A percentile compares a stretch with the other conserved stretches of the same genome.
Evolutionary conservation across 768 basidiomycete species (phyloP).

Genomic region (Pulveroboletus sp.): DNA sequence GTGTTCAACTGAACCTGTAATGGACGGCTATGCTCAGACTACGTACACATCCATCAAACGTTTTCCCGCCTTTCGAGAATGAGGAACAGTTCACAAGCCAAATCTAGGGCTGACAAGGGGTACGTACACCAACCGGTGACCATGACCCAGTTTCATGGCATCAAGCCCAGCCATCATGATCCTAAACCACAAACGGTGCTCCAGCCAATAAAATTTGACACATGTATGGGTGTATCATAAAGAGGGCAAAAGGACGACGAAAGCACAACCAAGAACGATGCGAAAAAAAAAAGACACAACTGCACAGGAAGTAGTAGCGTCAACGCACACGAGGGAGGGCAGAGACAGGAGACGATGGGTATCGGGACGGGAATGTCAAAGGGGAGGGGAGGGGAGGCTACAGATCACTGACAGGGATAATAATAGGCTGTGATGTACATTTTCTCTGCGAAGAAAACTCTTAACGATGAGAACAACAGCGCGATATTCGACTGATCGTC

Average conservation of each 20-base stretch:
- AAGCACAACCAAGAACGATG: conserved; percentile 25
- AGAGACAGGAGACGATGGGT: conserved; percentile 11
- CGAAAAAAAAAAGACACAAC: conserved; percentile 14
- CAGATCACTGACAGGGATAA: conserved; percentile 30
- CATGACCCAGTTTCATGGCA: conserved; percentile 1
- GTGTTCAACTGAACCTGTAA: too few relatives aligned
- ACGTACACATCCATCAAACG: not conserved
- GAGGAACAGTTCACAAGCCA: not conserved
- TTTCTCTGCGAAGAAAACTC: conserved; percentile 24
- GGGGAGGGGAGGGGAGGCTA: conserved; percentile 15
- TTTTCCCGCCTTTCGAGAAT: too few relatives aligned
- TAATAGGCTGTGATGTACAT: conserved; percentile 32
- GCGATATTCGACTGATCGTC: conserved; percentile 11
- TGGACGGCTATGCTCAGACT: too few relatives aligned
- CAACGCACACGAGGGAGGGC: conserved; percentile 4
- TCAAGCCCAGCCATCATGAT: not conserved
- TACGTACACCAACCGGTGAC: conserved; percentile 8
- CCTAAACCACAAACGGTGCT: conserved; percentile 8
- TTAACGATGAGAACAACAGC: conserved; percentile 12
- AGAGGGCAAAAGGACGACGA: conserved; percentile 6
- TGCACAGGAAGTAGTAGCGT: conserved; percentile 18
- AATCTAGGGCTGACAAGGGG: conserved; percentile 18
- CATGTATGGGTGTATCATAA: conserved; percentile 12
- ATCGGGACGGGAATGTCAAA: conserved; percentile 7
- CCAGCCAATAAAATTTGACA: conserved; percentile 11